phyloP scores from a whole-genome alignment of 495 filamentous ascomycete species.

The Parachaetomium inaequale region DNA sequence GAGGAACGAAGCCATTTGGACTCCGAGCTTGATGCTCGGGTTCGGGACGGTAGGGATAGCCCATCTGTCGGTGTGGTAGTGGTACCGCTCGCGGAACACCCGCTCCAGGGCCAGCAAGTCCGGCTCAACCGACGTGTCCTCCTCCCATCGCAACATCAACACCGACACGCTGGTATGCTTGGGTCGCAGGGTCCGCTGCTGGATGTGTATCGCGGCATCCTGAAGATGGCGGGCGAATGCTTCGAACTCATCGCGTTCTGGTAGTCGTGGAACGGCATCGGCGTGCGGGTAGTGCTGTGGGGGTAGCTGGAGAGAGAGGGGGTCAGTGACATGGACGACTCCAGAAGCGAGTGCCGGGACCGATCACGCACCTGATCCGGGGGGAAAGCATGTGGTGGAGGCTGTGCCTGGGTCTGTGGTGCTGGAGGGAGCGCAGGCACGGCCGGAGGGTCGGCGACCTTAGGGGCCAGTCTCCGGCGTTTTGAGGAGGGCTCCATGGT shows the following conservation, averaged over 20 bases:
- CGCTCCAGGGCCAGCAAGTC: constrained; percentile 48
- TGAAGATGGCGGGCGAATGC: constrained; percentile 56
- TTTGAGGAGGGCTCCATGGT: constrained; percentile 39
- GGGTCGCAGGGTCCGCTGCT: constrained; percentile 49
- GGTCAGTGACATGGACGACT: constrained; percentile 14
- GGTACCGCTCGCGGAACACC: constrained; percentile 51
- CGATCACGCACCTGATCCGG: constrained; percentile 30
- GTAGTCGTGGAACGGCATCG: constrained; percentile 23
- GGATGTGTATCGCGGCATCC: constrained; percentile 54
- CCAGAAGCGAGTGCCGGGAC: neutral
- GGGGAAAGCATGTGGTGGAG: constrained; percentile 23
- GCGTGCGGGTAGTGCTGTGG: constrained; percentile 26
- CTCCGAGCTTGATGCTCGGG: constrained; percentile 51
- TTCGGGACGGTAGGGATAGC: constrained; percentile 49
- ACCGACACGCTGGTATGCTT: constrained; percentile 51
- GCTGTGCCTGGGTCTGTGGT: constrained; percentile 26
- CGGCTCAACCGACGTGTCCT: constrained; percentile 47
- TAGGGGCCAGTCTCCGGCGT: constrained; percentile 38
- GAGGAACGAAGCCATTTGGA: constrained; percentile 49
- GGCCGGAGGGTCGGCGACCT: constrained; percentile 30
- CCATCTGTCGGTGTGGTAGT: constrained; percentile 52
- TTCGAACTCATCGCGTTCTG: constrained; percentile 54
- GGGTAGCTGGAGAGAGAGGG: constrained; percentile 16
- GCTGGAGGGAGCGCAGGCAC: constrained; percentile 17
- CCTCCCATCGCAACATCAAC: constrained; percentile 54